A percentile compares a stretch with the other conserved stretches of the same genome.
Conservation (phyloP, 2,329 filamentous ascomycete species). For the Aspergillus costaricaensis region DNA sequence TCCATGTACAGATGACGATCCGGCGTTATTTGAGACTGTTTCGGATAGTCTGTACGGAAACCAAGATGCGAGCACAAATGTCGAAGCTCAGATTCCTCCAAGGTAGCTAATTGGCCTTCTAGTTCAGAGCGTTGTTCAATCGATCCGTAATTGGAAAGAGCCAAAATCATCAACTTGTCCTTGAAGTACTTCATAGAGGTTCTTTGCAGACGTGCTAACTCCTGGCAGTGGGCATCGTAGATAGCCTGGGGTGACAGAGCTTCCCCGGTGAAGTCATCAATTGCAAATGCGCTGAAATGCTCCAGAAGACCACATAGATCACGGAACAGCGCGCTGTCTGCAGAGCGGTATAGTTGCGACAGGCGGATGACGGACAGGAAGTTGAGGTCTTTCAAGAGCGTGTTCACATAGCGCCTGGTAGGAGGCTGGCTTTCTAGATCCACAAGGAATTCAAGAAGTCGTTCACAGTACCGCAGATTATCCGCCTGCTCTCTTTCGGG, state of each 20-base stretch:
- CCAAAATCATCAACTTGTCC: constrained; percentile 85
- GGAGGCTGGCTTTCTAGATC: constrained; percentile 93
- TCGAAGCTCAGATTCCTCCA: constrained; percentile 74
- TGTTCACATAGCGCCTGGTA: constrained; percentile 90
- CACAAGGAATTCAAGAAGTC: constrained; percentile 86
- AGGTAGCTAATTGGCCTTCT: constrained; percentile 68
- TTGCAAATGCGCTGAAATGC: constrained; percentile 85
- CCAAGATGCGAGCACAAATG: constrained; percentile 70
- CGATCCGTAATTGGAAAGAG: constrained; percentile 87
- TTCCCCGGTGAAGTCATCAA: constrained; percentile 85
- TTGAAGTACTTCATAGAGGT: constrained; percentile 79
- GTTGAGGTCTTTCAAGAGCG: constrained; percentile 82
- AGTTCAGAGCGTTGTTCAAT: constrained; percentile 81
- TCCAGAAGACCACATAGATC: constrained; percentile 78
- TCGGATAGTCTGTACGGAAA: constrained; percentile 81
- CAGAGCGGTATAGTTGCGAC: constrained; percentile 75
- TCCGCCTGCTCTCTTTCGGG: constrained; percentile 50
- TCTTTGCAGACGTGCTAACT: constrained; percentile 76
- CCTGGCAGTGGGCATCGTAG: constrained; percentile 76
- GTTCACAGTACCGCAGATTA: constrained; percentile 79
- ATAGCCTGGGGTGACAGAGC: constrained; percentile 72
- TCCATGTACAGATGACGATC: constrained; percentile 58
- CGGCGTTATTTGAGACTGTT: constrained; percentile 67
- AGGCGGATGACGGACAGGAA: constrained; percentile 74
- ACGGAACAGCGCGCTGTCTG: constrained; percentile 73